Base-by-base conservation (phyloP, 495 filamentous ascomycete genomes). In the Evernia prunastri region DNA sequence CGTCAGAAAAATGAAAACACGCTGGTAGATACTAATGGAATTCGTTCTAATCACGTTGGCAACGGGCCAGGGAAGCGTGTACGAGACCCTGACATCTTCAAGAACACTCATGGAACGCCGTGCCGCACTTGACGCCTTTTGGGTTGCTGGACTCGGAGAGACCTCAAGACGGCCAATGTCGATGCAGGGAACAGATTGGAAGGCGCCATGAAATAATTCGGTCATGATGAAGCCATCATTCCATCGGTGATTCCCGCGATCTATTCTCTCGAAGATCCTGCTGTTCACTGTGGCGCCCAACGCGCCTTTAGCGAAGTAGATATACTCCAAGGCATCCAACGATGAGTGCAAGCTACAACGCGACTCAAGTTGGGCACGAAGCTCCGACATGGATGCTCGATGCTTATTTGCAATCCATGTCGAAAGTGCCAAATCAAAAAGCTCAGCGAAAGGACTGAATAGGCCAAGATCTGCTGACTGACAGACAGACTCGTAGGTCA, bases 201-300 rank as follows among this genome's bases (percentile, higher is more conserved):
- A 91, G 7, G 87, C 82, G 40, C 81, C 83, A 61, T 89, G 89
- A 7, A 87, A 84, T 11, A 93, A 74, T 68, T 94, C 91, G 4
- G 89, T 96, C 39, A 96, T 77, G 7, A 88, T 78, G 70, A 91
- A 95, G 27, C 86, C 82, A 74, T 97, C 91, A 63, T 86, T 86
- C 92, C 93, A 97, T 31, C 80, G 80, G 23, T 72, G 69, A 57
- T 81, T 83, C 10, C 86, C 74, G 25, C 78, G 79, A 66, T 94
- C 90, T 25, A 97, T 82, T 43, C 88, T 84, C 45, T 90, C 84
- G 71, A 96, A 96, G 20, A 97, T 75, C 18, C 84, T 82, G 35
- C 79, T 74, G 23, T 89, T 82, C 59, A 97, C 86, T 0, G 74
- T 70, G 51, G 84, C 80, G 11, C 85, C 80, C 4, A 81, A 71